These are phyloP conservation scores for Teunomyces aglyptinius DNA, from an alignment of 805 yeast genomes.

Conservation along the genomic window DNA sequence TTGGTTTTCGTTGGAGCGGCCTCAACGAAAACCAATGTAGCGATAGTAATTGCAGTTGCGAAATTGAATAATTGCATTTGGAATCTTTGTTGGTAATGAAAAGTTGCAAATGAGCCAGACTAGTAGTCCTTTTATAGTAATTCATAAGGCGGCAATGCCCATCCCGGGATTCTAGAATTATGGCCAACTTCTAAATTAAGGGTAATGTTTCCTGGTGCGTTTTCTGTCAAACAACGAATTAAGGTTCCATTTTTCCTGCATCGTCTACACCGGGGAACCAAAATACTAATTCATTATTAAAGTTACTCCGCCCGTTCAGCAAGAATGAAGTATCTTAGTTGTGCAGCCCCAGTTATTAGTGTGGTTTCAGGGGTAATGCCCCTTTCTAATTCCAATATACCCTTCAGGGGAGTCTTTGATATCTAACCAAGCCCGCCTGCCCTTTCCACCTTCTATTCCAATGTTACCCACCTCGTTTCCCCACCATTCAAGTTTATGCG, in stretches of 20 bases:
- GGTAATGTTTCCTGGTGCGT: neutral
- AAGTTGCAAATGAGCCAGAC: neutral
- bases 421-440: constrained; percentile 25
- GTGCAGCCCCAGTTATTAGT: neutral
- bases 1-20: neutral
- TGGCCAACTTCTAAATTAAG: neutral
- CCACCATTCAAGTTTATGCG: constrained; percentile 18
- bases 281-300: neutral
- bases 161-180: neutral
- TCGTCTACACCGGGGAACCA: neutral
- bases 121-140: neutral
- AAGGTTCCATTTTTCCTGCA: neutral
- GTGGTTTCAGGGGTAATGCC: constrained; percentile 23
- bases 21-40: neutral
- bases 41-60: neutral
- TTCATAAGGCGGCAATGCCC: neutral
- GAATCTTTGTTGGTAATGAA: neutral
- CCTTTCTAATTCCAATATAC: constrained; percentile 29
- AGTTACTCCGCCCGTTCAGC: neutral
- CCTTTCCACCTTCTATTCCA: constrained; percentile 16
- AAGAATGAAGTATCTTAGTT: neutral
- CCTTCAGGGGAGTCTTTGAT: constrained; percentile 25
- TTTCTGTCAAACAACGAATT: neutral
- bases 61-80: neutral
- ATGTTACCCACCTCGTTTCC: constrained; percentile 17